A percentile compares a stretch with the other conserved stretches of the same genome.
phyloP scores from a whole-genome alignment of 192 early-diverging fungal species.

The Coemansia guatemalensis region DNA sequence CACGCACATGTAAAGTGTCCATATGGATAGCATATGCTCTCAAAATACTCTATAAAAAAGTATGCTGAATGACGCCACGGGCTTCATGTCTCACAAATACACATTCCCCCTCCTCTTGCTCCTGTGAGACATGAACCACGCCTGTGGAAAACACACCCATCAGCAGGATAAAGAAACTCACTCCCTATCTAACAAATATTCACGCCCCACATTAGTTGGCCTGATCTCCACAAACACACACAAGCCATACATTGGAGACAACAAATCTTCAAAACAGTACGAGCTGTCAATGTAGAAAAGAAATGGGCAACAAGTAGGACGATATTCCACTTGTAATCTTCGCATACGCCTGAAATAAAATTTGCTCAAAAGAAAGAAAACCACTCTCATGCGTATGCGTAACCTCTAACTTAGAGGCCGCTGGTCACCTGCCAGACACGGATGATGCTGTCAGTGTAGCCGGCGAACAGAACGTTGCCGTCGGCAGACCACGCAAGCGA shows the following conservation, averaged over 20 bases:
- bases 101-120: background rate
- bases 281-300: conserved; percentile 5
- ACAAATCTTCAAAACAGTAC: background rate
- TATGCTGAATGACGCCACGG: background rate
- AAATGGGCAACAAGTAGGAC: conserved; percentile 43
- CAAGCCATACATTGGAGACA: background rate
- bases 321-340: conserved; percentile 54
- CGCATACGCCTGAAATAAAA: background rate
- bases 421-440: conserved; percentile 82
- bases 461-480: conserved; percentile 96
- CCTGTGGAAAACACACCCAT: background rate
- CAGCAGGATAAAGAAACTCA: background rate
- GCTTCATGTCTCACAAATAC: background rate
- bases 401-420: conserved; percentile 37
- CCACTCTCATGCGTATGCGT: background rate
- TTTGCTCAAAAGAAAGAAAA: background rate
- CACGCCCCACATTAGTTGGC: background rate
- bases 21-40: background rate
- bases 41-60: background rate
- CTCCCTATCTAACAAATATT: background rate
- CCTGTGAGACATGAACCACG: background rate
- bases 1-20: background rate
- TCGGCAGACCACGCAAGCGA: conserved; percentile 98
- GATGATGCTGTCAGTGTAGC: conserved; percentile 92
- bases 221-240: background rate